These are phyloP conservation scores for Aspergillus luchuensis DNA, from an alignment of 2,329 filamentous ascomycete genomes.

Conservation along the genomic window DNA sequence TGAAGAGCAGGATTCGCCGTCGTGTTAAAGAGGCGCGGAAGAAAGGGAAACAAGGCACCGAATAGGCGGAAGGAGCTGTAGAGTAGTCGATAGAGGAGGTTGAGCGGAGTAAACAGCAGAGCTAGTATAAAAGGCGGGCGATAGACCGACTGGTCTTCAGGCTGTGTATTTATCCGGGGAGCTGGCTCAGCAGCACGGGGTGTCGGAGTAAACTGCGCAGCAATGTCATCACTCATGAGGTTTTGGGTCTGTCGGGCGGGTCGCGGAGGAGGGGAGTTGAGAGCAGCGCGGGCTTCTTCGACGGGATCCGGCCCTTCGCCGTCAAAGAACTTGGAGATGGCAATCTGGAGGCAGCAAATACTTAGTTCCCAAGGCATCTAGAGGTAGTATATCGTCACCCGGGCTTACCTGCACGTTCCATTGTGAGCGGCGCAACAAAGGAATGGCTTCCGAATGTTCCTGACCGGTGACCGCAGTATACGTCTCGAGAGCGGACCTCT, in stretches of 20 bases:
- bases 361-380: neutral
- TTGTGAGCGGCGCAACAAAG: conserved; percentile 79
- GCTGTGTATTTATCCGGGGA: conserved; percentile 79
- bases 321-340: conserved; percentile 96
- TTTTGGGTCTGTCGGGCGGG: conserved; percentile 70
- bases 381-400: neutral
- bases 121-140: conserved; percentile 75
- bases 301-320: conserved; percentile 83
- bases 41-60: conserved; percentile 75
- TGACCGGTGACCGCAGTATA: conserved; percentile 88
- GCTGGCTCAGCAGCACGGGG: conserved; percentile 64
- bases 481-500: conserved; percentile 83
- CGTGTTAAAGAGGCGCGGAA: conserved; percentile 63
- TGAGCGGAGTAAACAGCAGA: conserved; percentile 79
- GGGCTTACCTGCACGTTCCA: conserved; percentile 83
- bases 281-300: conserved; percentile 70
- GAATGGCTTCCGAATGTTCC: conserved; percentile 72
- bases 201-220: conserved; percentile 34
- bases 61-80: conserved; percentile 69
- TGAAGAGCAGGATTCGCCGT: conserved; percentile 53
- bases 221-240: conserved; percentile 55
- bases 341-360: conserved; percentile 64
- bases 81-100: conserved; percentile 71
- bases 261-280: conserved; percentile 62
- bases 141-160: conserved; percentile 64